Base-by-base conservation (phyloP, 495 filamentous ascomycete genomes). In the Tuber aestivum region DNA sequence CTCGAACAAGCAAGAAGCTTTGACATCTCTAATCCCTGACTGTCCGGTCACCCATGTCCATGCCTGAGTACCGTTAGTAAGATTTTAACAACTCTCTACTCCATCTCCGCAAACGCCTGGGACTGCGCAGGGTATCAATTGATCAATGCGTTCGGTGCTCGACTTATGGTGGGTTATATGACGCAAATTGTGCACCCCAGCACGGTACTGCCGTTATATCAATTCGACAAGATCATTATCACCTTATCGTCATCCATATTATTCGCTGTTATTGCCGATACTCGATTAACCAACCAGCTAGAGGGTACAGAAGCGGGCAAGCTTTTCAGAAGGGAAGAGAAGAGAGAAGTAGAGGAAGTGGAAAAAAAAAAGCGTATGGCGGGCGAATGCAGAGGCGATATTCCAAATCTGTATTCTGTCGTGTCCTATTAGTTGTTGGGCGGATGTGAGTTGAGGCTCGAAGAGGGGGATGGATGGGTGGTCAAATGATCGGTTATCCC, bases 401-500 rank as follows among this genome's bases (percentile, higher is more conserved):
- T 65, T 65, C 35, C 20, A 14, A 16, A 35, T 65, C n/a, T 27
- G 27, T 20, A 35, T 65, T 14, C 14, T 32, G 18, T 12, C 10
- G 56, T 35, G 35, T 5, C 27, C 12, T n/a, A 50, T 20, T 45
- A 21, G 7, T 40, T 7, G 7, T 40, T 40, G 38, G 38, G 38
- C 38, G 7, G n/a, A 35, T 65, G 56, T 14, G n/a, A 3, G 21
- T n/a, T 50, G 45, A 50, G 45, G 45, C 45, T n/a, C 45, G 45
- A 21, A 10, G 45, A n/a, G n/a, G n/a, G 9, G n/a, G n/a, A 6
- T 61, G 50, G 5, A 65, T 65, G 56, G 56, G 20, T 65, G 56
- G 56, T 65, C 56, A 65, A 65, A 65, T 65, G 56, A 65, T 65
- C 56, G 56, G 56, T 65, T 35, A 65, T 65, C 56, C 12, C 27